Conservation (phyloP, 2,329 filamentous ascomycete species). For the Drechslerella dactyloides region DNA sequence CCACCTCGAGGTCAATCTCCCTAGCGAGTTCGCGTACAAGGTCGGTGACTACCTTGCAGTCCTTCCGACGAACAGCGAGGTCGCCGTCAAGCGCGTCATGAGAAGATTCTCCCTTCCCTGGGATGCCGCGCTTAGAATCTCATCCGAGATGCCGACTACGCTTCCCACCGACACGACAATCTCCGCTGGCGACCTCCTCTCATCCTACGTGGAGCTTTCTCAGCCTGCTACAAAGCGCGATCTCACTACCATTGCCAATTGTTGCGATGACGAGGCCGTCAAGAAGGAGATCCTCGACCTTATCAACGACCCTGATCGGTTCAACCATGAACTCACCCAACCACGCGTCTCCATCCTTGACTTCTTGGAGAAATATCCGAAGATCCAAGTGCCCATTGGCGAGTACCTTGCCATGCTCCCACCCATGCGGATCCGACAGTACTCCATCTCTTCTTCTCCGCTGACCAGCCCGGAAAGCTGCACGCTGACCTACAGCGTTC, state of each 20-base stretch:
- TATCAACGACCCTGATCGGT: slow-evolving; percentile 59
- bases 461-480: slow-evolving; percentile 65
- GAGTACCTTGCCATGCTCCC: slow-evolving; percentile 75
- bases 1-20: slow-evolving; percentile 72
- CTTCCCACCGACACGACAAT: slow-evolving; percentile 66
- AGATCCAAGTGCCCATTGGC: slow-evolving; percentile 68
- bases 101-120: slow-evolving; percentile 70
- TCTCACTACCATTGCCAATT: slow-evolving; percentile 62
- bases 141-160: slow-evolving; percentile 62
- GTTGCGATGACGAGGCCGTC: slow-evolving; percentile 61
- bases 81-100: slow-evolving; percentile 69
- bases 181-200: slow-evolving; percentile 69
- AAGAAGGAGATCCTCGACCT: slow-evolving; percentile 63
- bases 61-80: slow-evolving; percentile 71
- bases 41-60: slow-evolving; percentile 79
- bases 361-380: slow-evolving; percentile 69
- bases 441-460: slow-evolving; percentile 79
- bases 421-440: slow-evolving; percentile 78
- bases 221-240: slow-evolving; percentile 75
- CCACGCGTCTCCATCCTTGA: slow-evolving; percentile 72
- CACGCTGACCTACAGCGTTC: slow-evolving; percentile 72
- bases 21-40: slow-evolving; percentile 69
- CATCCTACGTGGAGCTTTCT: slow-evolving; percentile 74
- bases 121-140: slow-evolving; percentile 71
- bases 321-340: slow-evolving; percentile 62